Evolutionary conservation across 2,329 filamentous ascomycete species (phyloP), one percentile per base, ranked within the genome.

Genomic region (Fusarium illudens): DNA sequence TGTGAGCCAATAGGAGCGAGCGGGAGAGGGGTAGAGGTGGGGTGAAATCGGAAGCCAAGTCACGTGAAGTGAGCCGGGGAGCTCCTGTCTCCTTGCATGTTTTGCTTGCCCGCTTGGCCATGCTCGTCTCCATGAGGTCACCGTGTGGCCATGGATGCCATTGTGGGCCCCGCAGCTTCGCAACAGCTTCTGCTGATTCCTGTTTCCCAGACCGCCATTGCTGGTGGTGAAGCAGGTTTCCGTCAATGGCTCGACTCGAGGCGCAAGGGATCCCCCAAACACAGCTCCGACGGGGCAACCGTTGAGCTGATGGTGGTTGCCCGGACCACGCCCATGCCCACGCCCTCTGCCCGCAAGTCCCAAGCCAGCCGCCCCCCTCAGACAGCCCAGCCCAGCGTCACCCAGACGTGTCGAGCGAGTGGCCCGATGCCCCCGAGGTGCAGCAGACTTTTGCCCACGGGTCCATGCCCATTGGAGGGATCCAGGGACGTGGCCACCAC

Each of bases 1-100:
- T 55, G 32, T 27, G 17, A 59, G 55, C 79, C 76, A 78, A 77
- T 75, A 30, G 73, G 56, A 57, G 19, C 6, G 8, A 20, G 39
- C 19, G 12, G 52, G 34, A 56, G 17, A 50, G 33, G 49, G 29
- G 48, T 22, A 58, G 54, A 30, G 49, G 65, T 51, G 62, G 69
- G 60, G 34, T 58, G 65, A 65, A 30, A 67, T 62, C 46, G 44
- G 60, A 52, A 48, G 29, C 37, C 32, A 56, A 30, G 63, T 79
- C 77, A 79, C 76, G 76, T 79, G 77, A 63, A 55, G 34, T 30
- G 50, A 65, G 51, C 55, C 57, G 36, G 53, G 53, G 50, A 64
- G 73, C 68, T 72, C 60, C 56, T 56, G 46, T 53, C 64, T 52
- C 32, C 11, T 42, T 64, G 20, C 39, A 44, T 44, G 17, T 56